Base-by-base conservation (phyloP, 495 filamentous ascomycete genomes). In the Cairneyella variabilis region DNA sequence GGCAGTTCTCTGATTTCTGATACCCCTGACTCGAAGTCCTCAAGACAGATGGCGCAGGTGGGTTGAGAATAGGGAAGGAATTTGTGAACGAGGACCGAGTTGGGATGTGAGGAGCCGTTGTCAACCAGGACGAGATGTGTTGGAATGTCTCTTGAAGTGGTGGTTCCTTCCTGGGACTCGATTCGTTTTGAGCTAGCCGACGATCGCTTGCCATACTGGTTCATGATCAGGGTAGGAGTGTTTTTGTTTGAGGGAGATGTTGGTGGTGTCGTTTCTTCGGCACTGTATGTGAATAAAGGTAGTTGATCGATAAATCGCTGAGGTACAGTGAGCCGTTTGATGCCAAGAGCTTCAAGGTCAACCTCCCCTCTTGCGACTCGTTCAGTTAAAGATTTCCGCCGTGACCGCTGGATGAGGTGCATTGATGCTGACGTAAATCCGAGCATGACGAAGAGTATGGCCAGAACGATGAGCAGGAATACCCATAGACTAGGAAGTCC, bases 31-130 rank as follows among this genome's bases (percentile, higher is more conserved):
- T 82, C 75, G 64, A 87, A 97, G 53, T 89, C 79, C 17, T 93
- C 89, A 2, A 95, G 77, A 60, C 92, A 97, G 52, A 97, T 95
- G 4, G 84, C 77, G 63, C 92, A 97, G 5, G 76, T 83, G 0
- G 86, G 83, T 66, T 92, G 88, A 20, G 81, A 76, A 53, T 83
- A 68, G 12, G 76, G 76, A 9, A 78, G 60, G 20, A 60, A 57
- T 21, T 48, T 59, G 16, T 62, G 59, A 28, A 51, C 37, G 11
- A 61, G 20, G 8, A 44, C 10, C 11, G 53, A 49, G 18, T 50
- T 36, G 1, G 48, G 34, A 44, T 43, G 49, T 10, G 54, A 48
- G 6, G 20, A 28, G 12, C 17, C 30, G 11, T 51, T 48, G 36
- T 51, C 51, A 11, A 51, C 28, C 0, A 55, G 17, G 21, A 47